These are phyloP conservation scores for Phylloporus sp. DNA, from an alignment of 768 basidiomycete genomes.

Conservation along the genomic window DNA sequence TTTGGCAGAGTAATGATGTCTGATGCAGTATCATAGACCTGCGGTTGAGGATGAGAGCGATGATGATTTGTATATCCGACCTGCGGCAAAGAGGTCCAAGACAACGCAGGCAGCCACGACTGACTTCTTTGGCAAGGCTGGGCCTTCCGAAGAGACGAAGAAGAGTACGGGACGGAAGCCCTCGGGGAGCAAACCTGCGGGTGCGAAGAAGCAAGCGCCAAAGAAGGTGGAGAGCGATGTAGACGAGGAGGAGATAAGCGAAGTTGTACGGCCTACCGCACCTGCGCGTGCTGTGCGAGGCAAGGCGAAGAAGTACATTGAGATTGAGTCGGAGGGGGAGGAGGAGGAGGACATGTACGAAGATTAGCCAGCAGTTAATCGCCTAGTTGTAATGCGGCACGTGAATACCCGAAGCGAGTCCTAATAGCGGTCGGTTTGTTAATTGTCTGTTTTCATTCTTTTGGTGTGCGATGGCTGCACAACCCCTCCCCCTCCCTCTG, in stretches of 20 bases:
- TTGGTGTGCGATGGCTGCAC: conserved; percentile 28
- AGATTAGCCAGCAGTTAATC: conserved; percentile 27
- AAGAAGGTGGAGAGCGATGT: conserved; percentile 41
- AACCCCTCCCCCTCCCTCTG: conserved; percentile 21
- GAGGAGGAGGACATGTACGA: conserved; percentile 45
- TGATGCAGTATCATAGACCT: conserved; percentile 19
- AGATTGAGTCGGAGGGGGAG: conserved; percentile 50
- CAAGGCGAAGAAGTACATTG: conserved; percentile 59
- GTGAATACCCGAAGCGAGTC: conserved; percentile 15
- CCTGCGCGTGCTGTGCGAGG: conserved; percentile 49
- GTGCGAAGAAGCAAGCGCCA: conserved; percentile 46
- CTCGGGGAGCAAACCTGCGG: conserved; percentile 57
- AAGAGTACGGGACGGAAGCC: conserved; percentile 45
- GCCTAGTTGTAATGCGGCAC: conserved; percentile 1
- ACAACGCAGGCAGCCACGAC: conserved; percentile 41
- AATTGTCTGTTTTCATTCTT: not conserved
- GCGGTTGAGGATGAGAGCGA: conserved; percentile 37
- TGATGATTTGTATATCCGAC: conserved; percentile 42
- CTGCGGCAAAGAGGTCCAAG: conserved; percentile 53
- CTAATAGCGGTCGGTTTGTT: not conserved
- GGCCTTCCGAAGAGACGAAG: conserved; percentile 36
- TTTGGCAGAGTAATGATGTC: conserved; percentile 3
- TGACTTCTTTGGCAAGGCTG: conserved; percentile 57
- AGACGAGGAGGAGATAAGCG: conserved; percentile 45
- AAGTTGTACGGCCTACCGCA: conserved; percentile 37